Percentiles rank a stretch among this genome's conserved stretches.
phyloP scores from a whole-genome alignment of 805 yeast species.

The Candida berthetii region DNA sequence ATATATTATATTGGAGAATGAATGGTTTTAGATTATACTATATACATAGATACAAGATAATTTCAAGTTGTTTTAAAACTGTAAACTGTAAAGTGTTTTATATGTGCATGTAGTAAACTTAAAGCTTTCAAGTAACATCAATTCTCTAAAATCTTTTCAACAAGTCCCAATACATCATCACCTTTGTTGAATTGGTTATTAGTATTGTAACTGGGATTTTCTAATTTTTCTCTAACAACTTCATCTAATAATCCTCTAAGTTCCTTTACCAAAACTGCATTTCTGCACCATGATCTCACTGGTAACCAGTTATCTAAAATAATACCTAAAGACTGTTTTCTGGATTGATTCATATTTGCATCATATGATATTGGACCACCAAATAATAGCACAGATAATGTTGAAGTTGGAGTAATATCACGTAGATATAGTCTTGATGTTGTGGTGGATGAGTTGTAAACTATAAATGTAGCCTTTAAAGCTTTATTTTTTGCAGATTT shows the following conservation, averaged over 20 bases:
- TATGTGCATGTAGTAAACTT: no score
- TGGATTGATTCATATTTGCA: conserved; percentile 29
- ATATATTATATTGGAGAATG: not conserved
- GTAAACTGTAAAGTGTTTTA: no score
- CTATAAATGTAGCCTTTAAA: conserved; percentile 52
- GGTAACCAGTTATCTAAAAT: conserved; percentile 88
- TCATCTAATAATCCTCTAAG: conserved; percentile 61
- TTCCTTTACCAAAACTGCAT: conserved; percentile 77
- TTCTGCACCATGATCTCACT: conserved; percentile 87
- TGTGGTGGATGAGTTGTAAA: conserved; percentile 51
- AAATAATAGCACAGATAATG: conserved; percentile 68
- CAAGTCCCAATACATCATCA: conserved; percentile 30
- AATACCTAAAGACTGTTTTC: conserved; percentile 71
- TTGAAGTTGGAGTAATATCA: conserved; percentile 75
- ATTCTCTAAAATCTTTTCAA: conserved; percentile 21
- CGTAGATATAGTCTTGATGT: conserved; percentile 67
- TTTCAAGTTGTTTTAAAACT: no score
- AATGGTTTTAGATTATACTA: not conserved
- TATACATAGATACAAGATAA: no score
- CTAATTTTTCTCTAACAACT: conserved; percentile 57
- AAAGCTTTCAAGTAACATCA: no score
- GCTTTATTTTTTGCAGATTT: conserved; percentile 24
- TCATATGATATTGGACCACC: conserved; percentile 72
- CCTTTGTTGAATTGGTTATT: conserved; percentile 16
- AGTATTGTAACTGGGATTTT: conserved; percentile 33